Evolutionary conservation across 1,139 yeast species (phyloP), one percentile per base, ranked within the genome.

Genomic region (Suhomyces chickasaworum): DNA sequence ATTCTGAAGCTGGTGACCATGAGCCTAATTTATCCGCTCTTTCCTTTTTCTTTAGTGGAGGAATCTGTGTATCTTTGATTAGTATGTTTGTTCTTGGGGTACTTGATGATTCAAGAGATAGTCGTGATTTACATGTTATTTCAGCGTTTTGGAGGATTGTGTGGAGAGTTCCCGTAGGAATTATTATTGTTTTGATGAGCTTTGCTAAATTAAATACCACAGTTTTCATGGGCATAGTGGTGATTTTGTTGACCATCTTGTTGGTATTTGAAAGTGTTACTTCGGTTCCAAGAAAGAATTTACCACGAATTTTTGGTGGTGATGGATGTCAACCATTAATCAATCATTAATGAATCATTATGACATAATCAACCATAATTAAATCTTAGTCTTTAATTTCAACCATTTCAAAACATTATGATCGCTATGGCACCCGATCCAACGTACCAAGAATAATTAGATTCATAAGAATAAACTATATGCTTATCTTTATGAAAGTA

Each of bases 31-130:
- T 69, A 51, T 64, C 66, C 41, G 78, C 75, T 1, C 63, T 77
- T 30, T 65, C 77, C 8, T 73, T 78, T 48, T 77, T 68, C 57
- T 75, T 77, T 52, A 71, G 80, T 4, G 83, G 82, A 1, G 82
- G 83, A 1, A 53, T 78, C 3, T 68, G 74, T 47, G 69, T 75
- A 12, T 61, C 78, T 0, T 60, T 78, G 37, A 33, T 68, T 5
- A 59, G 65, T 30, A 57, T 76, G 53, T 65, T 65, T 27, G 48
- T 68, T 2, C 51, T 77, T 29, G 81, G 78, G 0, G 48, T 69
- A 10, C 50, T 69, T 7, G 83, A 76, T 52, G 61, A 60, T 39
- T 64, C 73, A 32, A 58, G 58, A 31, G 83, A 77, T 50, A 64
- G 68, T 1, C 54, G 57, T 5, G 62, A 58, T 3, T 42, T 59